Evolutionary conservation across 179 eudicot species (phyloP).

Genomic region (Patellifolia procumbens): DNA sequence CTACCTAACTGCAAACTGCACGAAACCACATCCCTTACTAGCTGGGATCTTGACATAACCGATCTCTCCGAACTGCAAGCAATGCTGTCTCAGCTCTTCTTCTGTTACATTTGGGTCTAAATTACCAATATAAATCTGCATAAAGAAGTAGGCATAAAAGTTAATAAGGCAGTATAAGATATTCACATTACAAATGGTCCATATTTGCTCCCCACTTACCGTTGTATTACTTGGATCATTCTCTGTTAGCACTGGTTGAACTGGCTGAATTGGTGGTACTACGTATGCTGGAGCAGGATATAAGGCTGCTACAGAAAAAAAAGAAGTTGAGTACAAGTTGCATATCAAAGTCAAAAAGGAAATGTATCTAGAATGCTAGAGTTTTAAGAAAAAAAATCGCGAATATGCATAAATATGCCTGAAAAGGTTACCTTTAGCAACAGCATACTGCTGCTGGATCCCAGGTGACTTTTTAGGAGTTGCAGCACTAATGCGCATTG

Average conservation of each 20-base stretch:
- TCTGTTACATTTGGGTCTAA: constrained; percentile 84
- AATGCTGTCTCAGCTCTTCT: constrained; percentile 86
- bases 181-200: neutral
- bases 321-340: neutral
- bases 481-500: constrained; percentile 98
- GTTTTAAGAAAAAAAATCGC: neutral
- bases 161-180: neutral
- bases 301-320: constrained; percentile 48
- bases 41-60: constrained; percentile 80
- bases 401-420: neutral
- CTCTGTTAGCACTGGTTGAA: constrained; percentile 53
- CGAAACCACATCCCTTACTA: constrained; percentile 89
- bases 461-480: constrained; percentile 88
- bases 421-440: constrained; percentile 59
- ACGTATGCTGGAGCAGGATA: constrained; percentile 71
- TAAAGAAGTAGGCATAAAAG: neutral
- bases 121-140: constrained; percentile 84
- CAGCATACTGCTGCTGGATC: constrained; percentile 67
- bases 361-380: neutral
- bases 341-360: neutral
- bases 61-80: constrained; percentile 88
- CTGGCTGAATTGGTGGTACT: constrained; percentile 54
- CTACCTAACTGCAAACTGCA: constrained; percentile 82
- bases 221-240: constrained; percentile 85
- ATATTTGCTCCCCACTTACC: constrained; percentile 43